Evolutionary conservation across 331 rosid genomes (phyloP).

Genomic region (Pyrus hybrid): DNA sequence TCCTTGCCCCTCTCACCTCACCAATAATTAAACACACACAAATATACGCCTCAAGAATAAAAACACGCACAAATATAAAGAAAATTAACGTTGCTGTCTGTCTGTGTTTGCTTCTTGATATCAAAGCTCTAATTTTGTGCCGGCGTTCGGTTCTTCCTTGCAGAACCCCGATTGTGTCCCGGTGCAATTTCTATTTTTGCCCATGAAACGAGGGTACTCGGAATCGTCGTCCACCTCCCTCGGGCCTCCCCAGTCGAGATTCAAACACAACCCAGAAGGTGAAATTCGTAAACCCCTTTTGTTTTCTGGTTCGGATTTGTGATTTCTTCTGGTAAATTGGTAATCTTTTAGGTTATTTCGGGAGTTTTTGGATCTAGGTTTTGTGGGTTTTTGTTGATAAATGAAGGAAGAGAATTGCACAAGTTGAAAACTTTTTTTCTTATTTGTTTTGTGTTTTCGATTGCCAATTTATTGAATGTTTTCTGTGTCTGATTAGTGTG

Average conservation of each 20-base stretch:
- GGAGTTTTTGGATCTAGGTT: slow-evolving; percentile 18
- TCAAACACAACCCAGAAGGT: slow-evolving; percentile 76
- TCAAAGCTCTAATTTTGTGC: background rate
- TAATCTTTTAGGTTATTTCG: slow-evolving; percentile 10
- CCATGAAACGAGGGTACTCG: slow-evolving; percentile 81
- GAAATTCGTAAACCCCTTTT: slow-evolving; percentile 9
- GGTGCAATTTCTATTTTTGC: background rate
- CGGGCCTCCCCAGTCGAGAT: slow-evolving; percentile 80
- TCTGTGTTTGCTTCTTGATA: background rate
- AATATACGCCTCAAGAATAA: too few species aligned
- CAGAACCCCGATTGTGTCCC: background rate
- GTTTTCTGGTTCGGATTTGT: slow-evolving; percentile 6
- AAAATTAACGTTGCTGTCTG: background rate
- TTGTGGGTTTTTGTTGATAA: background rate
- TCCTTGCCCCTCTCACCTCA: background rate
- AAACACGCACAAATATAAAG: background rate
- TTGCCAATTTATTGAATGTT: background rate
- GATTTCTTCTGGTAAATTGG: slow-evolving; percentile 8
- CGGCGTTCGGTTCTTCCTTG: background rate
- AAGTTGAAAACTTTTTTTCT: background rate
- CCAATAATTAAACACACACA: background rate
- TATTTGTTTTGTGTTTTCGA: background rate
- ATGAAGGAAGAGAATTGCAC: background rate
- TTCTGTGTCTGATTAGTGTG: background rate
- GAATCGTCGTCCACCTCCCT: slow-evolving; percentile 65